These are phyloP conservation scores for Allium cepa DNA, from an alignment of 106 monocot genomes.

Conservation along the genomic window DNA sequence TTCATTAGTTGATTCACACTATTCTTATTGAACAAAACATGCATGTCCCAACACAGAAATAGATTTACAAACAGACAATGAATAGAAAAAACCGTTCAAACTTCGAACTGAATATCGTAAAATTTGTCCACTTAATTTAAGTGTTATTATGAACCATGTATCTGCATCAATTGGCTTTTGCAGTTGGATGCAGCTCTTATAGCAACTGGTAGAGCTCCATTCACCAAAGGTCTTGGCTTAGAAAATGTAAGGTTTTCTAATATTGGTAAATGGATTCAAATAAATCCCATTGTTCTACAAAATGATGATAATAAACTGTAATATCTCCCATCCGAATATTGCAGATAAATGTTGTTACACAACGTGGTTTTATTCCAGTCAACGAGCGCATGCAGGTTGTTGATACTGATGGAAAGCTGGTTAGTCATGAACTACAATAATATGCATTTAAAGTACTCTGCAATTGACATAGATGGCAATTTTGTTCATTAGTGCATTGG, in stretches of 20 bases:
- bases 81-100: too few species aligned
- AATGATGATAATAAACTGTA: neutral
- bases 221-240: constrained; percentile 95
- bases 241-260: constrained; percentile 56
- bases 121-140: too few species aligned
- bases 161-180: constrained; percentile 3
- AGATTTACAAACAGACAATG: too few species aligned
- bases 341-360: constrained; percentile 88
- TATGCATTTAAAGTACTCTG: constrained; percentile 1
- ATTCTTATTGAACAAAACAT: too few species aligned
- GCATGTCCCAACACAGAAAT: too few species aligned
- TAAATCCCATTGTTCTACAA: neutral
- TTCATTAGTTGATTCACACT: too few species aligned
- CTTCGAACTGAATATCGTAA: too few species aligned
- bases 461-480: neutral
- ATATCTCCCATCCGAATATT: neutral
- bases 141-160: neutral
- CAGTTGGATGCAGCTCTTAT: constrained; percentile 99
- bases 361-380: constrained; percentile 97
- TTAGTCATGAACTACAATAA: constrained; percentile 24
- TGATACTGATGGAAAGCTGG: constrained; percentile 68
- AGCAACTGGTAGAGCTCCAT: constrained; percentile 96
- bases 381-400: constrained; percentile 91
- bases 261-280: neutral
- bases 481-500: neutral